A percentile compares a stretch with the other conserved stretches of the same genome.
Conservation (phyloP, 306 rosid species). For the apple (Malus domestica) region ASM211411v1 NC_041799.1:15357001-15357500, state of each 20-base stretch:
- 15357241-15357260: constrained; percentile 5
- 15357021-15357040: constrained; percentile 82
- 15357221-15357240: not conserved
- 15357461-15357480: constrained; percentile 98
- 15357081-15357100: constrained; percentile 97
- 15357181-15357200: not conserved
- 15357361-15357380: constrained; percentile 96
- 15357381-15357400: constrained; percentile 97
- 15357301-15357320: constrained; percentile 81
- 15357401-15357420: constrained; percentile 93
- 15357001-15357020: constrained; percentile 95
- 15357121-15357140: constrained; percentile 17
- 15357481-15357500: constrained; percentile 91
- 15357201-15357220: constrained; percentile 1
- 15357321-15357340: constrained; percentile 87
- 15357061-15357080: constrained; percentile 88
- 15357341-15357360: constrained; percentile 93
- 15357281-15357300: constrained; percentile 91
- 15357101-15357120: constrained; percentile 86
- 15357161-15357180: constrained; percentile 2
- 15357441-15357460: constrained; percentile 87
- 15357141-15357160: constrained; percentile 1
- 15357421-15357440: constrained; percentile 84
- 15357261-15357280: constrained; percentile 93
- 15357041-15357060: constrained; percentile 71